Percentiles rank a stretch among this genome's conserved stretches.
phyloP scores from a whole-genome alignment of 768 basidiomycete species.

The Asterophora parasitica region DNA sequence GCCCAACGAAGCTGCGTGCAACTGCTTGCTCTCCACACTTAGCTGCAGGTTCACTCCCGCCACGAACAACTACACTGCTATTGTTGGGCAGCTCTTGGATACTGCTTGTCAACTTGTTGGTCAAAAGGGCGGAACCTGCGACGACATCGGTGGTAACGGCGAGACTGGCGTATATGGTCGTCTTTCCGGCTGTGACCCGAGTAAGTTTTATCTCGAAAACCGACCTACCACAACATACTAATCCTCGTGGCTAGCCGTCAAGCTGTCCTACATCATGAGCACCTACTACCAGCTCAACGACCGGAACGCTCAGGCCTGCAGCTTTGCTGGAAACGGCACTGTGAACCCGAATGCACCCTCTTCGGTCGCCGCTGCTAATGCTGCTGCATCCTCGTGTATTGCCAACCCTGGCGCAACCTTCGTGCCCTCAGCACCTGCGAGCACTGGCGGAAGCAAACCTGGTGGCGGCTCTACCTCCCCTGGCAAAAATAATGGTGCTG shows the following conservation, averaged over 20 bases:
- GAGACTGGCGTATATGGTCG: constrained; percentile 70
- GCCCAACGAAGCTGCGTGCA: constrained; percentile 75
- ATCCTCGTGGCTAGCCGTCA: constrained; percentile 45
- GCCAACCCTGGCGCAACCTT: constrained; percentile 59
- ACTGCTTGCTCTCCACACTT: constrained; percentile 63
- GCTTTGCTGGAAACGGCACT: constrained; percentile 82
- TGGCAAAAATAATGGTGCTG: constrained; percentile 18
- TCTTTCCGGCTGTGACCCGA: constrained; percentile 74
- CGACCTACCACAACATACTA: constrained; percentile 9
- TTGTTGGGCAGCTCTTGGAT: constrained; percentile 59
- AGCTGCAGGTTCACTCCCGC: constrained; percentile 70
- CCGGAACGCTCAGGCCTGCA: constrained; percentile 59
- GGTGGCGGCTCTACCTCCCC: constrained; percentile 15
- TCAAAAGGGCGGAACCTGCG: constrained; percentile 54
- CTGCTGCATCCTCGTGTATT: constrained; percentile 64
- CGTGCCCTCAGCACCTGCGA: constrained; percentile 47
- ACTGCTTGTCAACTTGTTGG: constrained; percentile 76
- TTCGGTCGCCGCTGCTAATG: constrained; percentile 39
- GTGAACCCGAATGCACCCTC: constrained; percentile 56
- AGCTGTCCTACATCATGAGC: constrained; percentile 81
- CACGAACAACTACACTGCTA: constrained; percentile 53
- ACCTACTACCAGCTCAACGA: constrained; percentile 65
- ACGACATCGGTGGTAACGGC: constrained; percentile 69
- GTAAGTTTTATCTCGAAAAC: constrained; percentile 34
- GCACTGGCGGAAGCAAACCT: constrained; percentile 17